Evolutionary conservation across 164 flowering plant species (phyloP), one percentile per base, ranked within the genome.

Genomic region (Chimonanthus salicifolius): DNA sequence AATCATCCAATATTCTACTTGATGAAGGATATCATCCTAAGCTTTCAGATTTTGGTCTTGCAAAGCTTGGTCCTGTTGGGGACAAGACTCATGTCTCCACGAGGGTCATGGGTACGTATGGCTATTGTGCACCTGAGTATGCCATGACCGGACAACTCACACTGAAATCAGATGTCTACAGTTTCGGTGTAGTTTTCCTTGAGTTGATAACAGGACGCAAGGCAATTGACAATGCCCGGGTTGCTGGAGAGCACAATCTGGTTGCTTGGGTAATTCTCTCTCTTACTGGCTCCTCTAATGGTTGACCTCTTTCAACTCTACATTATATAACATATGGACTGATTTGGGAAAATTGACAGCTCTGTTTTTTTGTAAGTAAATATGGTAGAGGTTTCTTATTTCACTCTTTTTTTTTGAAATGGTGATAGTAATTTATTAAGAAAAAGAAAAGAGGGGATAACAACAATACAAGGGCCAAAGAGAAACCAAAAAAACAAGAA

Each of bases 71-170:
- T 45, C 98, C 98, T 67, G 94, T 90, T 71, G 98, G 98, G 49
- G 98, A 94, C 70, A 90, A 94, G 77, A 92, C 97, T 71, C 98
- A 94, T 82, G 98, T 94, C 74, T 92, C 98, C 62, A 92, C 98
- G 6, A 83, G 98, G 75, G 98, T 94, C 71, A 94, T 94, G 98
- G 98, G 98, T 33, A 94, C 97, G 10, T 92, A 92, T 77, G 97
- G 98, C 64, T 94, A 92, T 71, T 94, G 97, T 84, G 98, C 98
- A 74, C 98, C 98, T 15, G 98, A 94, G 77, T 94, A 94, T 82
- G 97, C 95, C 16, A 90, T 90, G 97, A 94, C 97, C 50, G 98
- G 98, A 62, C 97, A 94, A 69, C 95, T 94, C 58, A 94, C 98
- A 62, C 73, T 90, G 62, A 92, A 92, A 72, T 94, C 98, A 18